These are phyloP conservation scores for Uncinocarpus reesii DNA, from an alignment of 2,329 filamentous ascomycete genomes.

Conservation along the genomic window DNA sequence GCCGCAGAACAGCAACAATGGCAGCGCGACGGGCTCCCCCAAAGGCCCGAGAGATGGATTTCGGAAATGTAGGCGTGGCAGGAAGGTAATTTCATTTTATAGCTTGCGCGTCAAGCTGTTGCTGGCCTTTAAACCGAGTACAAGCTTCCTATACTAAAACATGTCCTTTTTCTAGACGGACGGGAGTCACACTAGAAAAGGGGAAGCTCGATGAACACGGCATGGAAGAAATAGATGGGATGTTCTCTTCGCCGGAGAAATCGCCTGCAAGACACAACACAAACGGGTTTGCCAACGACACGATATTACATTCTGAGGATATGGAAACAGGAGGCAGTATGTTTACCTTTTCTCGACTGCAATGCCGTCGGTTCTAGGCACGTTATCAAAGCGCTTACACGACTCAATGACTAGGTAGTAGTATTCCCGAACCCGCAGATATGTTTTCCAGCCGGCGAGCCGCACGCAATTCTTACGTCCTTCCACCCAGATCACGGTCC, in stretches of 20 bases:
- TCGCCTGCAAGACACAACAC: slow-evolving; percentile 35
- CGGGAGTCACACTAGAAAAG: slow-evolving; percentile 70
- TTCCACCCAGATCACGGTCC: slow-evolving; percentile 35
- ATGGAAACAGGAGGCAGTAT: slow-evolving; percentile 57
- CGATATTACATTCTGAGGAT: slow-evolving; percentile 45
- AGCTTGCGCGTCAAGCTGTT: not conserved
- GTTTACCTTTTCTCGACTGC: slow-evolving; percentile 19
- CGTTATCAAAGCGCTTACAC: not conserved
- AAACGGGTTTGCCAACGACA: slow-evolving; percentile 32
- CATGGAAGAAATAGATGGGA: slow-evolving; percentile 73
- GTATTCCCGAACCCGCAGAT: slow-evolving; percentile 35
- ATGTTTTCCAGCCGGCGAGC: slow-evolving; percentile 30
- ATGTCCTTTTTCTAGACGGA: slow-evolving; percentile 55
- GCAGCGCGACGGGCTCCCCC: slow-evolving; percentile 31
- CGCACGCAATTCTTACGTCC: slow-evolving; percentile 29
- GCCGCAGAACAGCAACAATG: slow-evolving; percentile 5
- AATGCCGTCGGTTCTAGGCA: not conserved
- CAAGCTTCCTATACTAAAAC: slow-evolving; percentile 15
- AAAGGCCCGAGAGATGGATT: slow-evolving; percentile 40
- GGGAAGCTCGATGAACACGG: slow-evolving; percentile 82
- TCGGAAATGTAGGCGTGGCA: slow-evolving; percentile 39
- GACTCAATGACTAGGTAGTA: slow-evolving; percentile 26
- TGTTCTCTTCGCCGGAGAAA: slow-evolving; percentile 80
- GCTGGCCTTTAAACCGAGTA: not conserved
- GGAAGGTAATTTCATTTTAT: slow-evolving; percentile 32